Evolutionary conservation across 208 protist species (phyloP).

Genomic region (Wallacemonas collosoma): DNA sequence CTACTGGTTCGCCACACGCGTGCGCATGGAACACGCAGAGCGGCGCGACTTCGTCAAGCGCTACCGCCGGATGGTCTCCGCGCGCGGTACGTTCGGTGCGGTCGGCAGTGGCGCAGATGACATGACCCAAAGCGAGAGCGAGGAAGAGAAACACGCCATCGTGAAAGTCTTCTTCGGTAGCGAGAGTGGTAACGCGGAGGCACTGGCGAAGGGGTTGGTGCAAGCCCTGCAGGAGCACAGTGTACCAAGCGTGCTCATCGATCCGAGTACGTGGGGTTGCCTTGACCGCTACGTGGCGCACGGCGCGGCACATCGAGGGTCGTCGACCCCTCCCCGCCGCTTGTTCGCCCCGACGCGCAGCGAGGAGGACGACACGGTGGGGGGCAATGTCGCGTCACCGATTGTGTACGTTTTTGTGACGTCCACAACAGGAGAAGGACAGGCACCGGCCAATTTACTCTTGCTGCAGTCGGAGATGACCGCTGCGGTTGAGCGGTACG

Average conservation of each 20-base stretch:
- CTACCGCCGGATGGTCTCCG: conserved; percentile 26
- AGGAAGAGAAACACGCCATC: conserved; percentile 17
- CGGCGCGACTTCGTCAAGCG: conserved; percentile 40
- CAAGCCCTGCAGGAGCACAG: conserved; percentile 51
- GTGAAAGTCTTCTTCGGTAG: conserved; percentile 76
- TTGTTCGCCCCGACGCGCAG: conserved; percentile 16
- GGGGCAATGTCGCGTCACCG: conserved; percentile 1
- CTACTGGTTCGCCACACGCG: conserved; percentile 6
- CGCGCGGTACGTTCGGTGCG: conserved; percentile 1
- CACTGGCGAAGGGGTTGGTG: conserved; percentile 59
- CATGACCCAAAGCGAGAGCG: conserved; percentile 8
- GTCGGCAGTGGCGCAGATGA: not conserved
- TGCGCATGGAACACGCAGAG: conserved; percentile 18
- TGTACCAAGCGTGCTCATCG: conserved; percentile 49
- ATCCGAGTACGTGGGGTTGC: conserved; percentile 59
- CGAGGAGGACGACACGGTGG: not conserved
- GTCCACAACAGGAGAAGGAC: conserved; percentile 70
- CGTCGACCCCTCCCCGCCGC: not conserved
- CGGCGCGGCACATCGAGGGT: conserved; percentile 2
- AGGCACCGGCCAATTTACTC: conserved; percentile 65
- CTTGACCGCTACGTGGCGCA: conserved; percentile 39
- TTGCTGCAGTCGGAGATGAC: conserved; percentile 58
- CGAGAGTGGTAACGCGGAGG: conserved; percentile 71
- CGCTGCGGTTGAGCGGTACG: conserved; percentile 20
- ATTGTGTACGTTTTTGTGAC: conserved; percentile 65